Percentiles rank a stretch among this genome's conserved stretches.
These are phyloP conservation scores for Purpureocillium takamizusanense DNA, from an alignment of 2,329 filamentous ascomycete genomes.

Conservation along the genomic window DNA sequence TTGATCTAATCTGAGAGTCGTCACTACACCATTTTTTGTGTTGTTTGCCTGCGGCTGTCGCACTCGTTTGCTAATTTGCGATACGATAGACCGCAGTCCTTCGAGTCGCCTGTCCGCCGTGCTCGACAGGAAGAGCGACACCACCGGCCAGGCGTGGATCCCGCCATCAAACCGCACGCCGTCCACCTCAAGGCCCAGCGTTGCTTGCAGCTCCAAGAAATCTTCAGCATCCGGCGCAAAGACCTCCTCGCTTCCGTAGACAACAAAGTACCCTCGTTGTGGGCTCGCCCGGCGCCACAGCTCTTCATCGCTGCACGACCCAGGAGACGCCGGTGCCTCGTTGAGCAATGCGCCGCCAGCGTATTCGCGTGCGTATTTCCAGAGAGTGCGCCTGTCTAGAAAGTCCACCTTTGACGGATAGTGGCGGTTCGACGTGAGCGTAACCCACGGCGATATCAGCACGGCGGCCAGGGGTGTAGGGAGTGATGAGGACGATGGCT, in stretches of 20 bases:
- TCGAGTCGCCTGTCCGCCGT: conserved; percentile 39
- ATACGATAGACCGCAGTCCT: conserved; percentile 36
- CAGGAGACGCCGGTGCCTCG: conserved; percentile 48
- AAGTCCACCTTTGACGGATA: conserved; percentile 67
- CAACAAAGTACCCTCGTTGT: conserved; percentile 55
- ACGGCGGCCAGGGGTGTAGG: conserved; percentile 45
- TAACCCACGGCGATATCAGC: conserved; percentile 75
- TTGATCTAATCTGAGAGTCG: conserved; percentile 57
- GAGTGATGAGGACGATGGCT: conserved; percentile 10
- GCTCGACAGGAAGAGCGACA: conserved; percentile 46
- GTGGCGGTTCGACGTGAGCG: conserved; percentile 59
- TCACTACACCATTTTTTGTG: conserved; percentile 9
- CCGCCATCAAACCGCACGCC: conserved; percentile 53
- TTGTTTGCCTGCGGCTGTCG: conserved; percentile 7
- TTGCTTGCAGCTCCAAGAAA: conserved; percentile 46
- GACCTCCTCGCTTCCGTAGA: conserved; percentile 70
- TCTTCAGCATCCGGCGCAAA: conserved; percentile 61
- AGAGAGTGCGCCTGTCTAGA: conserved; percentile 56
- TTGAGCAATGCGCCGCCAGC: conserved; percentile 30
- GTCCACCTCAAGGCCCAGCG: conserved; percentile 43
- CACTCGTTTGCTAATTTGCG: conserved; percentile 25
- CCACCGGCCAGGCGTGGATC: conserved; percentile 79
- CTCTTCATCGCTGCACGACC: conserved; percentile 53
- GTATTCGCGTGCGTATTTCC: conserved; percentile 64
- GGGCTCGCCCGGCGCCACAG: conserved; percentile 64